phyloP scores from a whole-genome alignment of 2,329 filamentous ascomycete species.

The Pseudodiploospora longispora region DNA sequence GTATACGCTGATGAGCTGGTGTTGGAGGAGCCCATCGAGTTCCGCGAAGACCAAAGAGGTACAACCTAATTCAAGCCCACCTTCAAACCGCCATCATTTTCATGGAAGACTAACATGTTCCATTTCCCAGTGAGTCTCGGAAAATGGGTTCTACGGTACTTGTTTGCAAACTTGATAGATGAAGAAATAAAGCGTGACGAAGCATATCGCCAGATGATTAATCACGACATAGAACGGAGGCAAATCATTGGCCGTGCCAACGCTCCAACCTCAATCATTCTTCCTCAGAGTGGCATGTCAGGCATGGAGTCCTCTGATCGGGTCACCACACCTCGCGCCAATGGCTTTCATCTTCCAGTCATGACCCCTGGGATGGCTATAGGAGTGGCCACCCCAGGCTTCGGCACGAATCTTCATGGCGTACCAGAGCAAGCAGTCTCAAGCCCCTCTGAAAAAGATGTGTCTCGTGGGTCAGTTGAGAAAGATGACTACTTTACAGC shows the following conservation, averaged over 20 bases:
- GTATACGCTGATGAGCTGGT: slow-evolving; percentile 89
- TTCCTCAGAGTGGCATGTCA: slow-evolving; percentile 26
- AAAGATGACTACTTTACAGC: slow-evolving; percentile 72
- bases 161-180: slow-evolving; percentile 83
- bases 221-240: slow-evolving; percentile 53
- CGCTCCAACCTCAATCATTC: slow-evolving; percentile 51
- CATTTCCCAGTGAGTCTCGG: slow-evolving; percentile 72
- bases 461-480: slow-evolving; percentile 54
- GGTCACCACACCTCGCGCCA: slow-evolving; percentile 55
- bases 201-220: slow-evolving; percentile 58
- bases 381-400: slow-evolving; percentile 61
- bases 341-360: slow-evolving; percentile 52
- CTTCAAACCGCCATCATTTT: background rate
- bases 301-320: slow-evolving; percentile 36
- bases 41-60: slow-evolving; percentile 91
- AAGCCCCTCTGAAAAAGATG: slow-evolving; percentile 47
- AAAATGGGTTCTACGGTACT: slow-evolving; percentile 89
- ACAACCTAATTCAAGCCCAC: slow-evolving; percentile 13
- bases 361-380: slow-evolving; percentile 72
- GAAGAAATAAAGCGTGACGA: slow-evolving; percentile 84
- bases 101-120: slow-evolving; percentile 14
- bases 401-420: slow-evolving; percentile 31
- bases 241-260: slow-evolving; percentile 46
- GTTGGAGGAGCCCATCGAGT: slow-evolving; percentile 65
- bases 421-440: slow-evolving; percentile 39